phyloP scores from a whole-genome alignment of 1,284 basidiomycete species.

The Cystobasidium pallidum region DNA sequence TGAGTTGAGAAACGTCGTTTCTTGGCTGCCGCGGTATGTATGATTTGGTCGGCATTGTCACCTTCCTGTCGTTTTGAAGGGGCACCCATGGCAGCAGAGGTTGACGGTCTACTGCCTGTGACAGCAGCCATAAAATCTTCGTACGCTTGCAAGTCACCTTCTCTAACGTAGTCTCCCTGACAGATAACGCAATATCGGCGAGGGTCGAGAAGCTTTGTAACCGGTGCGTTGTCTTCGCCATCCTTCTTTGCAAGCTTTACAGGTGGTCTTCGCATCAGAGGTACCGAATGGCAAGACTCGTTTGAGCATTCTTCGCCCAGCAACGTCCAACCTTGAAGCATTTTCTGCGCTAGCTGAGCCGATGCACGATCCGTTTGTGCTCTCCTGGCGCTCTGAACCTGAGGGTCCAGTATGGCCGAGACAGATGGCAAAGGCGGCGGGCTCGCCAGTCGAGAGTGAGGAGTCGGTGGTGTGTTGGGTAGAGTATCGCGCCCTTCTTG shows the following conservation, averaged over 20 bases:
- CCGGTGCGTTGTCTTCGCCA: conserved; percentile 6
- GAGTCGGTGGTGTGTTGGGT: conserved; percentile 36
- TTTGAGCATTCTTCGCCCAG: conserved; percentile 77
- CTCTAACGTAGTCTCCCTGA: conserved; percentile 38
- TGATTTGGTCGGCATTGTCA: neutral
- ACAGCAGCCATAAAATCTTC: conserved; percentile 25
- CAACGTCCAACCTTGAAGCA: conserved; percentile 81
- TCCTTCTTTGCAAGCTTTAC: conserved; percentile 14
- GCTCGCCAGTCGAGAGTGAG: conserved; percentile 18
- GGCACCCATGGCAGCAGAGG: neutral
- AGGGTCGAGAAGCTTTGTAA: conserved; percentile 25
- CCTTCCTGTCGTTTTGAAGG: conserved; percentile 12
- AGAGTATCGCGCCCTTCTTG: conserved; percentile 1
- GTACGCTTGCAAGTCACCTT: conserved; percentile 24
- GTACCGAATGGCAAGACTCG: conserved; percentile 51
- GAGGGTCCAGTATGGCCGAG: conserved; percentile 7
- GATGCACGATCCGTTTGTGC: conserved; percentile 78
- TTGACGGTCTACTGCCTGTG: conserved; percentile 6
- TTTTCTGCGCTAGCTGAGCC: conserved; percentile 70
- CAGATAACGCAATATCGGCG: conserved; percentile 43
- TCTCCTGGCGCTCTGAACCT: conserved; percentile 59
- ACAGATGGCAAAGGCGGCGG: conserved; percentile 13
- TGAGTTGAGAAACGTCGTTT: conserved; percentile 38
- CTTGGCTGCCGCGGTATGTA: conserved; percentile 38
- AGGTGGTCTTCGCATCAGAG: conserved; percentile 51